Conservation (phyloP, 768 basidiomycete genomes). For the Hypholoma sublateritium region DNA sequence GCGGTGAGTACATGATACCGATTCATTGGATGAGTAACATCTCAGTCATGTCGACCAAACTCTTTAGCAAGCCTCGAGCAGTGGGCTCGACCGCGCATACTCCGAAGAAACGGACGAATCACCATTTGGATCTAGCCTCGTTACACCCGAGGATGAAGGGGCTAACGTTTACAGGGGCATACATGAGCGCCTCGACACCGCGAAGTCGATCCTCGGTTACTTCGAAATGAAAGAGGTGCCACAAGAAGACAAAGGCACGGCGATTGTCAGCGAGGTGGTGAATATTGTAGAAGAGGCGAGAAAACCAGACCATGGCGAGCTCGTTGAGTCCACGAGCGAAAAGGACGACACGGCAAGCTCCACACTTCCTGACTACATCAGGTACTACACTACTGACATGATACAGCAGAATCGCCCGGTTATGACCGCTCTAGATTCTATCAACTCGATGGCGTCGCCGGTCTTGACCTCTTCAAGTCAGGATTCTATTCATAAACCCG, state of each 20-base stretch:
- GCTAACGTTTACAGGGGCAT: conserved; percentile 14
- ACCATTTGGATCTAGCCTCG: conserved; percentile 38
- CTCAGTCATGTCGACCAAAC: not conserved
- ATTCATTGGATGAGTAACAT: not conserved
- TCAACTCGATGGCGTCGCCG: not conserved
- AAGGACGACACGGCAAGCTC: not conserved
- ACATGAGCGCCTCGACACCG: conserved; percentile 16
- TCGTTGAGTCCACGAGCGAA: not conserved
- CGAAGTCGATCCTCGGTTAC: conserved; percentile 17
- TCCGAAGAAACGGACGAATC: conserved; percentile 42
- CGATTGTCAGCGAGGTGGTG: not conserved
- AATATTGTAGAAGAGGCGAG: not conserved
- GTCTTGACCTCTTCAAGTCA: conserved; percentile 7
- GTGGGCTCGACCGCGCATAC: conserved; percentile 15
- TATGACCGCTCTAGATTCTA: not conserved
- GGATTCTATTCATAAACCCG: conserved; percentile 9
- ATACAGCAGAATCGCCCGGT: not conserved
- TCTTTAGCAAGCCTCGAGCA: not conserved
- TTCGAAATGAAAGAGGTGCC: conserved; percentile 10
- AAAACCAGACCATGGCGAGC: not conserved
- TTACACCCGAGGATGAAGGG: conserved; percentile 39
- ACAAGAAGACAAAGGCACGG: not conserved
- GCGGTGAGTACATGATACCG: not conserved
- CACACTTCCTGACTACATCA: not conserved
- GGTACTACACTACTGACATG: not conserved